phyloP scores from a whole-genome alignment of 192 early-diverging fungal genomes.

The Coemansia umbellata region DNA sequence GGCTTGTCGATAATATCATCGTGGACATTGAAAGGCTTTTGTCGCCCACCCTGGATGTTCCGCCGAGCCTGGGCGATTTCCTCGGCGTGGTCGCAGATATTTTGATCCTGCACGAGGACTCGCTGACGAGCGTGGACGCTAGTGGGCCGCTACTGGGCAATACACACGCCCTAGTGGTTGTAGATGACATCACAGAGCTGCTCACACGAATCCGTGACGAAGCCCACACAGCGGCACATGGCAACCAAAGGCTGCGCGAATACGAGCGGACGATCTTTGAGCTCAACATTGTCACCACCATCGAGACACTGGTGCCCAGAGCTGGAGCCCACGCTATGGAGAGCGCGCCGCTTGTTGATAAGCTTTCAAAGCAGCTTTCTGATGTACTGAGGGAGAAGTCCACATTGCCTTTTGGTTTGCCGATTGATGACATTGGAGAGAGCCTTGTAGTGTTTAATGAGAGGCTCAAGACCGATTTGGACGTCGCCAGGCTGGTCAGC shows the following conservation, averaged over 20 bases:
- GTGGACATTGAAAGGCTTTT: slow-evolving; percentile 11
- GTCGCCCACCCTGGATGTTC: slow-evolving; percentile 26
- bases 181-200: neutral
- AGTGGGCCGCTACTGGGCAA: neutral
- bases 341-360: neutral
- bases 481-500: slow-evolving; percentile 18
- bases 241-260: neutral
- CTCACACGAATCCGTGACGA: slow-evolving; percentile 8
- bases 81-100: slow-evolving; percentile 15
- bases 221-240: neutral
- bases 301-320: too few species aligned
- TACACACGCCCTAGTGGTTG: neutral
- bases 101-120: slow-evolving; percentile 14
- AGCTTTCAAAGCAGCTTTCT: slow-evolving; percentile 9
- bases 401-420: slow-evolving; percentile 13
- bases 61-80: slow-evolving; percentile 12
- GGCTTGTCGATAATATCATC: slow-evolving; percentile 1
- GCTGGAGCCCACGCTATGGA: too few species aligned
- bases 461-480: slow-evolving; percentile 26
- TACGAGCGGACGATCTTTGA: slow-evolving; percentile 35
- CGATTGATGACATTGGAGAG: neutral
- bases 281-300: slow-evolving; percentile 21
- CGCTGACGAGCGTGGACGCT: neutral
- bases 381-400: slow-evolving; percentile 16
- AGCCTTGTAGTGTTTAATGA: slow-evolving; percentile 12